These are phyloP conservation scores for Nicotiana otophora DNA, from an alignment of 257 asterid species.

Conservation along the genomic window DNA sequence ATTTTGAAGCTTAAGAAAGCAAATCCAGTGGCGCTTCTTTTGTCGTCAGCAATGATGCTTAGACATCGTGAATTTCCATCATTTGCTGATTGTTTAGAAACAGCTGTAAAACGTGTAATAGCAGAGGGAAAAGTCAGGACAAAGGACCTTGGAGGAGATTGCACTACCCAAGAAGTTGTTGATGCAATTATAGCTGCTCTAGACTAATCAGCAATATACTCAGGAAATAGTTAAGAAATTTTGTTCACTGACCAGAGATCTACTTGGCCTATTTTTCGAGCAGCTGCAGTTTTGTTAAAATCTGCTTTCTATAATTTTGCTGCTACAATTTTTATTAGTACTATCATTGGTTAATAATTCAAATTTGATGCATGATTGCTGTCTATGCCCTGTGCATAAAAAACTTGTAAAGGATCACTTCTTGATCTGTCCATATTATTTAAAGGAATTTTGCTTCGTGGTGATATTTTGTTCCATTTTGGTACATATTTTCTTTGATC, in stretches of 20 bases:
- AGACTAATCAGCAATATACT: background rate
- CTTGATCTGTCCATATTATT: background rate
- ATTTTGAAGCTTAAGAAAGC: slow-evolving; percentile 68
- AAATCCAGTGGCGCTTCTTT: slow-evolving; percentile 87
- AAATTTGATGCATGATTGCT: background rate
- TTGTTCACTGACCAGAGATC: background rate
- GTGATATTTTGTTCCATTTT: background rate
- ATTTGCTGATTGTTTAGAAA: slow-evolving; percentile 88
- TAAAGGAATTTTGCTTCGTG: background rate
- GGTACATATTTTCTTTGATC: background rate
- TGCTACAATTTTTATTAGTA: background rate
- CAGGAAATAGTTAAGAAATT: background rate
- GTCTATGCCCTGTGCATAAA: background rate
- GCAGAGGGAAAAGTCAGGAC: slow-evolving; percentile 68
- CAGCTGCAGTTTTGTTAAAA: background rate
- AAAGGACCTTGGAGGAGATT: slow-evolving; percentile 81
- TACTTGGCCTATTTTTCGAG: background rate
- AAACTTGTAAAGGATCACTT: background rate
- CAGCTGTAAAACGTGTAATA: slow-evolving; percentile 76
- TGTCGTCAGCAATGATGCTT: slow-evolving; percentile 96
- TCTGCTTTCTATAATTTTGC: background rate
- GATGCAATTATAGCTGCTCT: slow-evolving; percentile 70
- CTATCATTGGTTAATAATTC: background rate
- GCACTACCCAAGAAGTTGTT: slow-evolving; percentile 85
- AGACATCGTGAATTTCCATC: slow-evolving; percentile 96